Conservation (phyloP, 1,284 basidiomycete genomes). For the Testicularia cyperi region DNA sequence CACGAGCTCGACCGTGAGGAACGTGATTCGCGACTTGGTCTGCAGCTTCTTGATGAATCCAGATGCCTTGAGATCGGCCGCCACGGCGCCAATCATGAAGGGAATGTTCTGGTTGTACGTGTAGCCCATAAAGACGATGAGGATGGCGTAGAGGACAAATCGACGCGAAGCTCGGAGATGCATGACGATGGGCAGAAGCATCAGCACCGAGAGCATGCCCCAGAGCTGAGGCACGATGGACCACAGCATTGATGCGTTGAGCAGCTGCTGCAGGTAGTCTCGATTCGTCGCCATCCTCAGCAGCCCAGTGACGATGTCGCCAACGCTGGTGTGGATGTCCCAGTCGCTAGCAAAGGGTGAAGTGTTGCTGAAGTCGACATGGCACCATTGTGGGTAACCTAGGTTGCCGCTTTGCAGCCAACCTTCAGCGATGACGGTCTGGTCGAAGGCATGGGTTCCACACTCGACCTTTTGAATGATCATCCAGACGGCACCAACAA, state of each 20-base stretch:
- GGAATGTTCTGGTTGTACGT: conserved; percentile 29
- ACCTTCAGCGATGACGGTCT: conserved; percentile 54
- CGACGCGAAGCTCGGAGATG: conserved; percentile 57
- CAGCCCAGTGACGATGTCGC: conserved; percentile 59
- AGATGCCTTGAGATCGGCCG: conserved; percentile 61
- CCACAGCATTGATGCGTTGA: conserved; percentile 61
- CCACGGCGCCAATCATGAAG: conserved; percentile 60
- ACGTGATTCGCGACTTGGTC: conserved; percentile 59
- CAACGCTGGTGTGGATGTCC: conserved; percentile 41
- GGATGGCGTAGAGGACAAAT: conserved; percentile 56
- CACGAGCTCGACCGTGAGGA: conserved; percentile 54
- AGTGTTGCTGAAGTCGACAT: conserved; percentile 50
- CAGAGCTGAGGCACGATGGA: conserved; percentile 62
- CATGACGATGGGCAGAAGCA: conserved; percentile 60
- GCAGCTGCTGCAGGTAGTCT: conserved; percentile 61
- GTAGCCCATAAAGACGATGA: conserved; percentile 35
- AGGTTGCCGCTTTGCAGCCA: conserved; percentile 52
- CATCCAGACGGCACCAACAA: conserved; percentile 60
- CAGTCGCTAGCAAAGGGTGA: conserved; percentile 24
- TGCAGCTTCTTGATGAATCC: conserved; percentile 61
- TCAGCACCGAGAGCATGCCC: conserved; percentile 61
- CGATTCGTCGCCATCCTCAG: conserved; percentile 61
- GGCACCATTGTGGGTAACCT: conserved; percentile 60
- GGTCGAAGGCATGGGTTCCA: conserved; percentile 42
- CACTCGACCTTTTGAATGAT: conserved; percentile 60